These are phyloP conservation scores for Arthrocladium fulminans DNA, from an alignment of 2,329 filamentous ascomycete species.

Conservation along the genomic window DNA sequence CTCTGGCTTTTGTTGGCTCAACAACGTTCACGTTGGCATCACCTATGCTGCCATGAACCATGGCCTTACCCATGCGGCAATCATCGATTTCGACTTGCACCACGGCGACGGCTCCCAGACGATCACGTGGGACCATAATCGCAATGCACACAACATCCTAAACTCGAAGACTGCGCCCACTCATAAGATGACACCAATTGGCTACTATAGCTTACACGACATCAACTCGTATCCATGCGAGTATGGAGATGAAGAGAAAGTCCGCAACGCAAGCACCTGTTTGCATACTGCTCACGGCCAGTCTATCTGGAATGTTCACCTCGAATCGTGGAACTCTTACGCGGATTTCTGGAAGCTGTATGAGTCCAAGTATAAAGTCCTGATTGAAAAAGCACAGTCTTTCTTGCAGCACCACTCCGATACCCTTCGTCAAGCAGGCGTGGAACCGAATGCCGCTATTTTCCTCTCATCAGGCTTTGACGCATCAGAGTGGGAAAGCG, in stretches of 20 bases:
- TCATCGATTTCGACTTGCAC: slow-evolving; percentile 84
- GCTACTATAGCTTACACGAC: slow-evolving; percentile 94
- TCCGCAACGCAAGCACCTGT: slow-evolving; percentile 87
- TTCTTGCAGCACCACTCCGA: slow-evolving; percentile 69
- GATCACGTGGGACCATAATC: slow-evolving; percentile 86
- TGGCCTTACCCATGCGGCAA: slow-evolving; percentile 85
- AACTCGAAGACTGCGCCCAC: slow-evolving; percentile 61
- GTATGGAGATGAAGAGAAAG: slow-evolving; percentile 82
- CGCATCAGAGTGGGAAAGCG: slow-evolving; percentile 86
- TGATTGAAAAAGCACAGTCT: slow-evolving; percentile 70
- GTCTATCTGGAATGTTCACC: slow-evolving; percentile 90
- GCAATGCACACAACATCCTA: slow-evolving; percentile 46
- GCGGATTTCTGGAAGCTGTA: slow-evolving; percentile 87
- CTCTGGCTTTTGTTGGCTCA: slow-evolving; percentile 96
- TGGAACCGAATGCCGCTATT: slow-evolving; percentile 70
- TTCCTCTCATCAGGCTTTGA: slow-evolving; percentile 96
- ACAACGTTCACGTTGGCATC: slow-evolving; percentile 96
- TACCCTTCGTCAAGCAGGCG: slow-evolving; percentile 48
- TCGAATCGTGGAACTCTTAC: slow-evolving; percentile 75
- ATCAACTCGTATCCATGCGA: slow-evolving; percentile 99
- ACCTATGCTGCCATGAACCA: slow-evolving; percentile 78
- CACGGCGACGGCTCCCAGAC: slow-evolving; percentile 93
- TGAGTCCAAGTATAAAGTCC: slow-evolving; percentile 62
- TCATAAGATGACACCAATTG: slow-evolving; percentile 79
- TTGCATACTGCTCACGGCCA: slow-evolving; percentile 92